phyloP scores from a whole-genome alignment of 768 basidiomycete species.

The Paxillus ammoniavirescens region DNA sequence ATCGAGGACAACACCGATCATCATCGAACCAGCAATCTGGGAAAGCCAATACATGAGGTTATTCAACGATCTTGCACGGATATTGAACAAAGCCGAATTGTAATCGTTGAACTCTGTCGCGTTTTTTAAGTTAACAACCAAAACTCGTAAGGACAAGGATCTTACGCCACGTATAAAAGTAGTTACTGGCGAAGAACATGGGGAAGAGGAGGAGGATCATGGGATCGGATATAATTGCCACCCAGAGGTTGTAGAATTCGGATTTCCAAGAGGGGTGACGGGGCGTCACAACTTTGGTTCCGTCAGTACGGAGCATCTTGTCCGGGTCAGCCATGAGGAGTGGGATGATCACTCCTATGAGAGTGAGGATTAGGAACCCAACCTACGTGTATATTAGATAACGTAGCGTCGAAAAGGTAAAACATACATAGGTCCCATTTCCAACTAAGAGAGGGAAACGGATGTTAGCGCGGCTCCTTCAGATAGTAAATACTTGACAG shows the following conservation, averaged over 20 bases:
- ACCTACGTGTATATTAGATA: conserved; percentile 5
- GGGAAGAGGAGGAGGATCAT: conserved; percentile 74
- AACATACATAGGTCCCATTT: conserved; percentile 70
- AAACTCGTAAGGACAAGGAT: background rate
- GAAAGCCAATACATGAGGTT: conserved; percentile 78
- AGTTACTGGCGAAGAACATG: conserved; percentile 80
- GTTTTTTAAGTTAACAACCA: background rate
- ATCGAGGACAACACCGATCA: conserved; percentile 68
- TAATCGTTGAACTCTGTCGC: conserved; percentile 70
- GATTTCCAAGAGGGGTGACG: conserved; percentile 73
- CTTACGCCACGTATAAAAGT: conserved; percentile 81
- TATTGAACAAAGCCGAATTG: conserved; percentile 73
- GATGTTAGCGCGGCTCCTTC: background rate
- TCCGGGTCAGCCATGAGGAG: conserved; percentile 67
- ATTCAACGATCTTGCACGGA: conserved; percentile 72
- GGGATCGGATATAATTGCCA: conserved; percentile 65
- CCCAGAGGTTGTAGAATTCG: conserved; percentile 68
- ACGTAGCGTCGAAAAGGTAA: background rate
- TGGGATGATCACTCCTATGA: conserved; percentile 63
- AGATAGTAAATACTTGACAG: background rate
- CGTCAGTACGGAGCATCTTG: conserved; percentile 73
- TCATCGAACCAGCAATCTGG: conserved; percentile 70
- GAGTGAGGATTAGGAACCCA: conserved; percentile 63
- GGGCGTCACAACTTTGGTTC: conserved; percentile 58
- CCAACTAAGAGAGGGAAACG: conserved; percentile 38